Conservation (phyloP, 352 stramenopile genomes). For the Phytophthora constricta region DNA sequence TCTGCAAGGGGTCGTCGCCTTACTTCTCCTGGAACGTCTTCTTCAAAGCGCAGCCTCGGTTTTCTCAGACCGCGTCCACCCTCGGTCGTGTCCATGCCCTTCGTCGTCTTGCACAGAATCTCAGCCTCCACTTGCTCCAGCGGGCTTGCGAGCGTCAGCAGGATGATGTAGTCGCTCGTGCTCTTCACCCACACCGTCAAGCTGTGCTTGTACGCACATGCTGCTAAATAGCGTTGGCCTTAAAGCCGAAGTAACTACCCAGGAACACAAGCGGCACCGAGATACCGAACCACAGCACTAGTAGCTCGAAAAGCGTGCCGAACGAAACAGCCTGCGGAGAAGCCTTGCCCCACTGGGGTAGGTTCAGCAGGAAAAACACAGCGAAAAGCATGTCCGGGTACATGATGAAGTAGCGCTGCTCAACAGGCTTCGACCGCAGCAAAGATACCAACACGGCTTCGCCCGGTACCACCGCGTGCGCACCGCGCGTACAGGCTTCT, state of each 20-base stretch:
- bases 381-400: slow-evolving; percentile 94
- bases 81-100: too few species aligned
- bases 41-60: slow-evolving; percentile 64
- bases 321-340: slow-evolving; percentile 94
- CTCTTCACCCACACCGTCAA: too few species aligned
- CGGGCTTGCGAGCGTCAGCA: too few species aligned
- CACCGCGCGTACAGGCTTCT: too few species aligned
- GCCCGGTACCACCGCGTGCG: too few species aligned
- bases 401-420: too few species aligned
- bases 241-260: slow-evolving; percentile 97
- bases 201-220: slow-evolving; percentile 92
- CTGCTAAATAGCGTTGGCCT: slow-evolving; percentile 84
- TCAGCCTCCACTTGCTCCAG: too few species aligned
- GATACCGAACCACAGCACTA: slow-evolving; percentile 98
- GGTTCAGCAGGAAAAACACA: slow-evolving; percentile 97
- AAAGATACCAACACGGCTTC: too few species aligned
- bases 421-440: too few species aligned
- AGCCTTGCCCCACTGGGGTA: slow-evolving; percentile 92
- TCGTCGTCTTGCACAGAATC: too few species aligned
- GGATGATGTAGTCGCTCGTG: too few species aligned
- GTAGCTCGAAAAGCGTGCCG: slow-evolving; percentile 96
- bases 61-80: too few species aligned
- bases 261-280: slow-evolving; percentile 98
- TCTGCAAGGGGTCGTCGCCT: slow-evolving; percentile 45
- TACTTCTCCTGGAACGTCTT: slow-evolving; percentile 60